A percentile compares a stretch with the other conserved stretches of the same genome.
Evolutionary conservation across 1,139 yeast genomes (phyloP).

Genomic region (Debaryomyces fabryi): DNA sequence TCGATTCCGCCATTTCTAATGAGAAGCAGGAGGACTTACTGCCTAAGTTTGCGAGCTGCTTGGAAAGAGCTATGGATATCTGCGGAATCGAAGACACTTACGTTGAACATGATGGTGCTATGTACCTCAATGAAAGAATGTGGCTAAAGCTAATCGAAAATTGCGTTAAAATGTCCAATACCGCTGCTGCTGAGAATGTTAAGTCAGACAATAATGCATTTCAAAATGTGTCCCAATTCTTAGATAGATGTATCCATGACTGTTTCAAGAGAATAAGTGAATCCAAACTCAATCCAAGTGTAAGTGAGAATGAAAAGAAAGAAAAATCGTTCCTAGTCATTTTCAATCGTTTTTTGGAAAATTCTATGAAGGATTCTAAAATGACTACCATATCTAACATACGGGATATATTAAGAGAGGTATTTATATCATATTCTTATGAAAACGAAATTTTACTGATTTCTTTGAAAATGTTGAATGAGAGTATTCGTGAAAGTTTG

Average conservation of each 20-base stretch:
- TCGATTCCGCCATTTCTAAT: slow-evolving; percentile 14
- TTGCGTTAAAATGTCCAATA: slow-evolving; percentile 31
- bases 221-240: slow-evolving; percentile 24
- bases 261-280: slow-evolving; percentile 55
- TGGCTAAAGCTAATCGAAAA: slow-evolving; percentile 42
- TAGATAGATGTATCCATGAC: slow-evolving; percentile 52
- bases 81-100: slow-evolving; percentile 28
- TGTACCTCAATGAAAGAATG: slow-evolving; percentile 34
- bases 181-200: slow-evolving; percentile 6
- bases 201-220: slow-evolving; percentile 12
- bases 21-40: slow-evolving; percentile 13
- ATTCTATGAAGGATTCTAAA: slow-evolving; percentile 31
- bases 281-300: slow-evolving; percentile 31
- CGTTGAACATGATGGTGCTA: slow-evolving; percentile 17
- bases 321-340: slow-evolving; percentile 50
- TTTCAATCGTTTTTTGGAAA: slow-evolving; percentile 50
- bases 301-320: slow-evolving; percentile 17
- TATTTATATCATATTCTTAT: slow-evolving; percentile 64
- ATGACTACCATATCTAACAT: slow-evolving; percentile 58
- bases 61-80: slow-evolving; percentile 39
- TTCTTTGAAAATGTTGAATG: slow-evolving; percentile 55
- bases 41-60: slow-evolving; percentile 28
- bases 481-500: slow-evolving; percentile 53
- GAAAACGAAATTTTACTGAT: slow-evolving; percentile 62
- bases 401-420: slow-evolving; percentile 61